These are phyloP conservation scores for Phytophthora pluvialis DNA, from an alignment of 352 stramenopile genomes.

Conservation along the genomic window DNA sequence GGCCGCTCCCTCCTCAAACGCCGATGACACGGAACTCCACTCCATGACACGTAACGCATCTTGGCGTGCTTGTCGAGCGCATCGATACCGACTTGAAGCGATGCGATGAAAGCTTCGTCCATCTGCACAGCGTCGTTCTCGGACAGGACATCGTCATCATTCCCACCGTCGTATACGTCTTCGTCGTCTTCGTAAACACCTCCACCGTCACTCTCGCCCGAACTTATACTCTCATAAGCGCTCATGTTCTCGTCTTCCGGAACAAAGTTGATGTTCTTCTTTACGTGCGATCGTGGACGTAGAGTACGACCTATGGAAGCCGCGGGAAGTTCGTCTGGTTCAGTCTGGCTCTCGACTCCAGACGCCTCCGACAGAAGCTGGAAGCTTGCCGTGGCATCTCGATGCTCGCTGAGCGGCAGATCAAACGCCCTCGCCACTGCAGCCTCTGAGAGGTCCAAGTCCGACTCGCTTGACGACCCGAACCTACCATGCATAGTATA, in stretches of 20 bases:
- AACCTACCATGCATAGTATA: constrained; percentile 12
- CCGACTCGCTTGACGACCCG: constrained; percentile 2
- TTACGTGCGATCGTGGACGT: too few relatives aligned
- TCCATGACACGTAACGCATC: not conserved
- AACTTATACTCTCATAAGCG: not conserved
- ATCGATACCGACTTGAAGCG: not conserved
- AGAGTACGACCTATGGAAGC: too few relatives aligned
- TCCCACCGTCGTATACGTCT: not conserved
- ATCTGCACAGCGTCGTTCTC: constrained; percentile 2
- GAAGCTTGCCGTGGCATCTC: too few relatives aligned
- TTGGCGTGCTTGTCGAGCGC: not conserved
- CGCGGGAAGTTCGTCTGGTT: too few relatives aligned
- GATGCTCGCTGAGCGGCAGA: too few relatives aligned
- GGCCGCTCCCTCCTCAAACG: not conserved
- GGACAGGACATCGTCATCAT: constrained; percentile 1
- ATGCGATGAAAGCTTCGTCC: constrained; percentile 10
- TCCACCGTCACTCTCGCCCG: not conserved
- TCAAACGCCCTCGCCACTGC: too few relatives aligned
- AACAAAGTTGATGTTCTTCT: too few relatives aligned
- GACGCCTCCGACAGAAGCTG: too few relatives aligned
- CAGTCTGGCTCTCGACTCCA: too few relatives aligned
- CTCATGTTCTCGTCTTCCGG: too few relatives aligned
- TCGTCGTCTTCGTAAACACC: too few relatives aligned
- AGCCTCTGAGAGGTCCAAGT: constrained; percentile 1
- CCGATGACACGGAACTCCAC: constrained; percentile 6